phyloP scores from a whole-genome alignment of 2,329 filamentous ascomycete genomes.

The Fusarium sp. region DNA sequence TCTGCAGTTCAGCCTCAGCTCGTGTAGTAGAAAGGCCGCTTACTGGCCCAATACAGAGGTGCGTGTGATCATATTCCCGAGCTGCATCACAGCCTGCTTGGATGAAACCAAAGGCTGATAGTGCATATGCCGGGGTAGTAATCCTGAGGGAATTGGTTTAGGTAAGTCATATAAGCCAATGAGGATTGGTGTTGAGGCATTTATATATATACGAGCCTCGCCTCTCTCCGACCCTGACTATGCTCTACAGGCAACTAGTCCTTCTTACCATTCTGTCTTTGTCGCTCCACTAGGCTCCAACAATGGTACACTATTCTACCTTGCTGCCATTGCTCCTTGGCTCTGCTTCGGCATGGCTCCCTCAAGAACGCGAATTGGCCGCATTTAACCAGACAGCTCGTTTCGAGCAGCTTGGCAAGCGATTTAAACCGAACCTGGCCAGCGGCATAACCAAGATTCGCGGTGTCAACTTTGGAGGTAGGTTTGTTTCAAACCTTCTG shows the following conservation, averaged over 20 bases:
- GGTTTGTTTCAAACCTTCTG: too few species aligned
- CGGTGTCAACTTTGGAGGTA: conserved; percentile 37
- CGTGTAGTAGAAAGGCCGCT: background rate
- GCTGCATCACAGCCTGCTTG: background rate
- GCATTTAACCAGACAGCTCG: conserved; percentile 36
- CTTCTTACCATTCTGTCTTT: background rate
- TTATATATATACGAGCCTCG: background rate
- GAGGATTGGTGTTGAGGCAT: background rate
- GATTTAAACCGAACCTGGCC: conserved; percentile 22
- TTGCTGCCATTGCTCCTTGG: conserved; percentile 7
- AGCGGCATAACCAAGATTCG: conserved; percentile 32
- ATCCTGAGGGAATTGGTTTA: background rate
- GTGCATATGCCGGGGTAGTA: background rate
- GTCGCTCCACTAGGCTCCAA: background rate
- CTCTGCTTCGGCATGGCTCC: conserved; percentile 31
- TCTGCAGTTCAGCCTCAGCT: background rate
- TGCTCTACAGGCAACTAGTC: background rate
- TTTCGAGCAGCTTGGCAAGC: conserved; percentile 32
- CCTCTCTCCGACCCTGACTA: background rate
- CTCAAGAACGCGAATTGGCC: conserved; percentile 28
- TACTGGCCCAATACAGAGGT: background rate
- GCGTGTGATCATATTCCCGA: background rate
- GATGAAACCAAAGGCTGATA: background rate
- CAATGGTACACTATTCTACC: background rate
- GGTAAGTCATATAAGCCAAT: background rate